These are phyloP conservation scores for Phytophthora brassicae DNA, from an alignment of 352 stramenopile genomes.

Conservation along the genomic window DNA sequence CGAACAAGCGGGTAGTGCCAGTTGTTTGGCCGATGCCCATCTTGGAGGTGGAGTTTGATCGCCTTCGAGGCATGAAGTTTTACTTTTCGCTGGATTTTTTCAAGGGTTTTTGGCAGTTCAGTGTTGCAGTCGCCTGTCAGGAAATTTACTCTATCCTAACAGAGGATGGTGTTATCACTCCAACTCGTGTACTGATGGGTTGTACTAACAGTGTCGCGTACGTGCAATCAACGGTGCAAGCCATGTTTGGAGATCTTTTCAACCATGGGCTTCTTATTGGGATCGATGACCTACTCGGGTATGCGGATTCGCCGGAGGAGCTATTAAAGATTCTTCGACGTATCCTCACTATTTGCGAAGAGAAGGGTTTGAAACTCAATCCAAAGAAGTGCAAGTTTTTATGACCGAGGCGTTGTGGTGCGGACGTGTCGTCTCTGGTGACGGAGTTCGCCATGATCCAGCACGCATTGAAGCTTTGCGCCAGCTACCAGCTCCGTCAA, in stretches of 20 bases:
- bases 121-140: not conserved
- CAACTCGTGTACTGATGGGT: conserved; percentile 11
- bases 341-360: conserved; percentile 7
- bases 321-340: conserved; percentile 3
- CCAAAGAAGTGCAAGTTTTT: conserved; percentile 11
- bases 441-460: conserved; percentile 9
- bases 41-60: conserved; percentile 2
- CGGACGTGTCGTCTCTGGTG: conserved; percentile 5
- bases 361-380: conserved; percentile 9
- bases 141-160: conserved; percentile 22
- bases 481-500: not conserved
- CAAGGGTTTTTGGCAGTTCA: conserved; percentile 21
- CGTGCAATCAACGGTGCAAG: conserved; percentile 18
- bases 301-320: not conserved
- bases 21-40: conserved; percentile 17
- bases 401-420: conserved; percentile 10
- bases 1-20: conserved; percentile 3
- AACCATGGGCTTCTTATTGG: conserved; percentile 16
- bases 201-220: conserved; percentile 18
- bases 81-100: conserved; percentile 24
- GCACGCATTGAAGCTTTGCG: not conserved
- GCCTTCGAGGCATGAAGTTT: conserved; percentile 1
- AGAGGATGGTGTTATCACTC: conserved; percentile 13
- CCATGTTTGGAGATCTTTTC: conserved; percentile 20
- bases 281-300: conserved; percentile 14